Evolutionary conservation across 2,329 filamentous ascomycete species (phyloP), one percentile per base, ranked within the genome.

Genomic region (Zasmidium angulare): DNA sequence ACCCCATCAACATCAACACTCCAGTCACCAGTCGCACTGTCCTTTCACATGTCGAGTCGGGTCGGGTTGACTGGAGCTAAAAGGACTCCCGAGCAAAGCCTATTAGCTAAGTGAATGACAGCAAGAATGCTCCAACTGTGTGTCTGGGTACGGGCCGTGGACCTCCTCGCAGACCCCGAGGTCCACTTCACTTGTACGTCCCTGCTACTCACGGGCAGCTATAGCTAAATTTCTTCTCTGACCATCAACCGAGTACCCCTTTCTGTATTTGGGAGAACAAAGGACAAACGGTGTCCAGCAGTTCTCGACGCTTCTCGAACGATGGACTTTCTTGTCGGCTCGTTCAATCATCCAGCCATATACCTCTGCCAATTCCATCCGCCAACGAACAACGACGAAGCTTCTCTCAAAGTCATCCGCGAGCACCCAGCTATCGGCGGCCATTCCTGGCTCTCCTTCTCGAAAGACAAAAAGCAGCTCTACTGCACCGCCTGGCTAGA

Each of bases 401-500:
- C 55, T 9, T 51, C 59, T 7, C 60, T 72, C 11, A 58, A 62
- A n/a, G 56, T 72, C 47, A 56, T 68, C 6, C 64, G 64, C 43
- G 65, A 66, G 26, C 69, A 69, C 9, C 64, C 69, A 46, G 69
- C 72, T 14, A 69, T 71, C 3, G 71, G 67, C 29, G 70, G 69
- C 40, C 72, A 74, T 60, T 74, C 72, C 53, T 74, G 72, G 72
- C 69, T 74, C 24, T 64, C 70, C 4, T 62, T 74, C 10, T 74
- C 72, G 1, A 43, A 60, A n/a, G 56, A 67, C 49, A 66, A 69
- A 17, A 62, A 63, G 17, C 61, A 61, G 52, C 65, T 75, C 53
- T 75, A 74, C 62, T 66, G 66, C 17, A 75, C 72, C n/a, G 71
- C 70, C 20, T 75, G 72, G 72, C 70, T 70, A n/a, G 62, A 67